These are phyloP conservation scores for Chlamydomonas applanata DNA, from an alignment of 139 green algal genomes.

Conservation along the genomic window DNA sequence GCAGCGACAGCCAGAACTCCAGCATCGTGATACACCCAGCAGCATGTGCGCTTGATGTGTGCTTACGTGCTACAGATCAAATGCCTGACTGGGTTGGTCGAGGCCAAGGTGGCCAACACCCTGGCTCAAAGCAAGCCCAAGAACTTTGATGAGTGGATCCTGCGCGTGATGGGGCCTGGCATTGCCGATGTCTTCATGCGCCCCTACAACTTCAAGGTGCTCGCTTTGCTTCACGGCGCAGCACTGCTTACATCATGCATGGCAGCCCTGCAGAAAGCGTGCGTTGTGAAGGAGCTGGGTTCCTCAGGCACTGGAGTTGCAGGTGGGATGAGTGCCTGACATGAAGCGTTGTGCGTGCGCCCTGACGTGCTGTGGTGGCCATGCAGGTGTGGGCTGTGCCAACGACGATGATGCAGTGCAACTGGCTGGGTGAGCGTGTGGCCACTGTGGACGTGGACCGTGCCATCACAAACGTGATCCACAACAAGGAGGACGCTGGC, in stretches of 20 bases:
- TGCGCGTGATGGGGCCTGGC: slow-evolving; percentile 80
- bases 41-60: not conserved
- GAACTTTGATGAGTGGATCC: slow-evolving; percentile 95
- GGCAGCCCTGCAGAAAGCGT: not conserved
- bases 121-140: slow-evolving; percentile 61
- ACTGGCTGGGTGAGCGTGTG: slow-evolving; percentile 91
- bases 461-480: slow-evolving; percentile 85
- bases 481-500: slow-evolving; percentile 83
- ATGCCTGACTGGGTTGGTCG: slow-evolving; percentile 81
- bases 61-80: slow-evolving; percentile 38
- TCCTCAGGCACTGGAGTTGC: too few species aligned
- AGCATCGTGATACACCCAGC: too few species aligned
- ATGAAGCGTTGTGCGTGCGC: too few species aligned
- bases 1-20: too few species aligned
- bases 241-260: not conserved
- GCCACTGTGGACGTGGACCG: slow-evolving; percentile 82
- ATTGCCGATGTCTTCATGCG: slow-evolving; percentile 94
- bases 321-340: too few species aligned
- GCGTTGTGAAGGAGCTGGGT: too few species aligned
- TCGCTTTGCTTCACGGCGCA: too few species aligned
- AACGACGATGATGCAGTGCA: slow-evolving; percentile 84
- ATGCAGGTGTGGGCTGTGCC: slow-evolving; percentile 78
- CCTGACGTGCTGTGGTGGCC: not conserved
- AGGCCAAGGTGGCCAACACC: slow-evolving; percentile 79
- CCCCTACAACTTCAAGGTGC: slow-evolving; percentile 95